Evolutionary conservation across 1,139 yeast genomes (phyloP).

Genomic region (Saccharomyces hybrid): DNA sequence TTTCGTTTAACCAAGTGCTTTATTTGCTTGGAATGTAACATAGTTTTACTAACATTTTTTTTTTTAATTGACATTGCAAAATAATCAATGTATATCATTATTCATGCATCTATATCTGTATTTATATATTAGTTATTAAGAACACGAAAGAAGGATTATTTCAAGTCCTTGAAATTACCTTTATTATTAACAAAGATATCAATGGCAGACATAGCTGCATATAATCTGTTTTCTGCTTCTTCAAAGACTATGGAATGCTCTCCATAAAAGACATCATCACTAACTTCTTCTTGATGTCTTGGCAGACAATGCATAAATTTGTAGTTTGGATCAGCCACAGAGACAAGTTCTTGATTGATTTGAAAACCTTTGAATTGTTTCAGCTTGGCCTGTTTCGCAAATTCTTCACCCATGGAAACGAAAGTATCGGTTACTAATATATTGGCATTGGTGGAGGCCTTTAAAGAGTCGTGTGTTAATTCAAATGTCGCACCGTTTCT

Average conservation of each 20-base stretch:
- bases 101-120: conserved; percentile 10
- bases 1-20: too few relatives aligned
- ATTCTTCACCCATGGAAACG: conserved; percentile 96
- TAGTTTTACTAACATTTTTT: neutral
- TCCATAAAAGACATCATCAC: conserved; percentile 85
- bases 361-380: conserved; percentile 83
- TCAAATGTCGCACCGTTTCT: conserved; percentile 51
- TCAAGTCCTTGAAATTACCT: conserved; percentile 42
- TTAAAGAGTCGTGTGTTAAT: conserved; percentile 63
- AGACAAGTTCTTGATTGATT: conserved; percentile 59
- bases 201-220: conserved; percentile 91
- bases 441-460: conserved; percentile 68
- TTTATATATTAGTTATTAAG: neutral
- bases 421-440: conserved; percentile 95
- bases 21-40: neutral
- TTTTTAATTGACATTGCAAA: neutral
- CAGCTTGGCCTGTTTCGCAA: conserved; percentile 61
- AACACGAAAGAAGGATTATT: neutral
- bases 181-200: conserved; percentile 84
- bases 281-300: conserved; percentile 88
- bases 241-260: conserved; percentile 80
- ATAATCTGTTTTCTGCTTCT: conserved; percentile 92
- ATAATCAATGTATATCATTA: conserved; percentile 15
- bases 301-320: conserved; percentile 97
- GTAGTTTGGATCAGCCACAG: conserved; percentile 58